These are phyloP conservation scores for Suillus subalutaceus DNA, from an alignment of 768 basidiomycete genomes.

Conservation along the genomic window DNA sequence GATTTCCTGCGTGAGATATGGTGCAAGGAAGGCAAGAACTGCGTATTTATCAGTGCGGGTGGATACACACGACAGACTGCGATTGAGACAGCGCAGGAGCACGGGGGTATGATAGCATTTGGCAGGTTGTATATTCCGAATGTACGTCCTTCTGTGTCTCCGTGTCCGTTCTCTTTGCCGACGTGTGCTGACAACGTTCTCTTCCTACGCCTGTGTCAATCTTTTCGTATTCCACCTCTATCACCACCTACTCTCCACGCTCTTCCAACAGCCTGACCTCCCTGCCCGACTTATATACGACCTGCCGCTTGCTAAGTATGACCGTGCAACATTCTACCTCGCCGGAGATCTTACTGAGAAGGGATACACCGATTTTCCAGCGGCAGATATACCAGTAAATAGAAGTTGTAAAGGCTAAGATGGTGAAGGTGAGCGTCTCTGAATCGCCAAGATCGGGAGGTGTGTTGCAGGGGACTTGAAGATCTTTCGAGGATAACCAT, in stretches of 20 bases:
- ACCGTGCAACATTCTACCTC: slow-evolving; percentile 33
- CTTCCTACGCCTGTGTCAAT: neutral
- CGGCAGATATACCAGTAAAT: slow-evolving; percentile 11
- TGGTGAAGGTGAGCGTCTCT: neutral
- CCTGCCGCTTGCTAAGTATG: slow-evolving; percentile 27
- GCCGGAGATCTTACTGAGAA: slow-evolving; percentile 25
- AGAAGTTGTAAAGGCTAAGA: neutral
- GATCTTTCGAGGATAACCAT: neutral
- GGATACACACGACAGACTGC: slow-evolving; percentile 10
- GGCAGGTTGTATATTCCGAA: slow-evolving; percentile 13
- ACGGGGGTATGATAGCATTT: slow-evolving; percentile 12
- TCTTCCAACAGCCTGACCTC: slow-evolving; percentile 35
- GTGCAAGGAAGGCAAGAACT: slow-evolving; percentile 14
- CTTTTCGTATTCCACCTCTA: neutral
- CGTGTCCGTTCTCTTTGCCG: neutral
- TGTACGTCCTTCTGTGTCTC: neutral
- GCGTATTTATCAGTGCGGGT: slow-evolving; percentile 10
- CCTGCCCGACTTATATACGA: slow-evolving; percentile 32
- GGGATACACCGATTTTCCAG: slow-evolving; percentile 38
- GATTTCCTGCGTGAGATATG: slow-evolving; percentile 32
- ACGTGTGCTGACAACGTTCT: neutral
- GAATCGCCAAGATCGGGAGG: neutral
- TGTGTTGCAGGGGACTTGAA: neutral
- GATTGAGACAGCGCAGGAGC: slow-evolving; percentile 4
- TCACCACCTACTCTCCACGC: neutral